Evolutionary conservation across 2,329 filamentous ascomycete genomes (phyloP), one percentile per base, ranked within the genome.

Genomic region (Xylaria sp.): DNA sequence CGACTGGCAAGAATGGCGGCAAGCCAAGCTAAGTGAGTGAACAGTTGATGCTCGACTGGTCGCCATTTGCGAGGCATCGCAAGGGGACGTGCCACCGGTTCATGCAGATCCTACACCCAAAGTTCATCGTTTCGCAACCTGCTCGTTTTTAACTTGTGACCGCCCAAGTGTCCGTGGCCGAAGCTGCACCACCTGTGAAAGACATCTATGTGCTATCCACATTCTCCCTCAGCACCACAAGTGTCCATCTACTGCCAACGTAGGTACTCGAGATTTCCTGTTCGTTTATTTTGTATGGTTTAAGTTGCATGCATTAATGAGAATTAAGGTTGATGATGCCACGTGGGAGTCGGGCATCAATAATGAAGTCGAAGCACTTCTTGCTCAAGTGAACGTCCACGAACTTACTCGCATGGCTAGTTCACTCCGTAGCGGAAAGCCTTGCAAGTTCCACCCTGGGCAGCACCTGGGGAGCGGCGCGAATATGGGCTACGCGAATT

Each of bases 391-490:
- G 9, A 14, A 63, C 46, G 21, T 51, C 23, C 15, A 37, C 21
- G 28, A 62, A 56, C 60, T 62, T 58, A 31, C 63, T 17, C 57
- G 25, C 40, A 52, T 63, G 9, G 68, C 67, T 4, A 66, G 53
- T 25, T 61, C 63, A 33, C 67, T 63, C 38, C 63, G 58, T 8
- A 14, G 57, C 7, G 61, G 50, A 9, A 57, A 28, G 25, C 45
- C 54, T 3, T 71, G 69, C 63, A 46, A 51, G 23, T 68, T 70
- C 53, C 5, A n/a, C 19, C 62, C 67, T 3, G 64, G 62, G 31
- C 57, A 64, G 25, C 28, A 66, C 21, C 42, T 62, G 28, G 62
- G 58, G 37, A 12, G 25, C 15, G 47, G 43, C 7, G 47, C 40
- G 3, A 54, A 21, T n/a, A 60, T 53, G 49, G 57, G 57, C 7